Conservation (phyloP, 2,329 filamentous ascomycete species). For the Alternaria conjuncta region DNA sequence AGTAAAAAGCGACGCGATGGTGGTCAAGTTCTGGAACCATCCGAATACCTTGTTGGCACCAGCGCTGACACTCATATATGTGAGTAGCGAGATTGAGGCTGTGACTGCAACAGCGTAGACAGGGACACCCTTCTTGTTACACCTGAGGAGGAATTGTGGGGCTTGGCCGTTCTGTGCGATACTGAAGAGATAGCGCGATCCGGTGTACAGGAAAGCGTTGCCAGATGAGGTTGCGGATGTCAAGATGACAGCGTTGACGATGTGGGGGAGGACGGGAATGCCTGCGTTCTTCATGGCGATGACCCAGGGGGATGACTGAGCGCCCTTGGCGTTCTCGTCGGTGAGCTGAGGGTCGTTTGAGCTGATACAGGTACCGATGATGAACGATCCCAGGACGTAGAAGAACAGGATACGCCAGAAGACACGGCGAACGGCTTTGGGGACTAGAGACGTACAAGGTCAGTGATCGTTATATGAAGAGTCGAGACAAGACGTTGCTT, state of each 20-base stretch:
- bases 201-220: slow-evolving; percentile 68
- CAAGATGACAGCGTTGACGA: slow-evolving; percentile 79
- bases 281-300: slow-evolving; percentile 73
- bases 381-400: slow-evolving; percentile 59
- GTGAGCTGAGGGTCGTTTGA: slow-evolving; percentile 59
- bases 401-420: slow-evolving; percentile 64
- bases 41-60: slow-evolving; percentile 61
- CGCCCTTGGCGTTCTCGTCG: slow-evolving; percentile 50
- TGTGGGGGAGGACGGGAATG: slow-evolving; percentile 69
- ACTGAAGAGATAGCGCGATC: slow-evolving; percentile 60
- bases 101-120: slow-evolving; percentile 48
- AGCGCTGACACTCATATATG: slow-evolving; percentile 58
- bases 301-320: slow-evolving; percentile 54
- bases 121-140: slow-evolving; percentile 54
- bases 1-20: slow-evolving; percentile 60
- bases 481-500: slow-evolving; percentile 44
- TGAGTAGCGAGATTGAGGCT: slow-evolving; percentile 53
- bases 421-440: slow-evolving; percentile 61
- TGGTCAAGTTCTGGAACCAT: slow-evolving; percentile 76
- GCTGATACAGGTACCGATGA: slow-evolving; percentile 67
- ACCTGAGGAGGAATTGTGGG: slow-evolving; percentile 59
- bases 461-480: background rate
- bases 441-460: slow-evolving; percentile 39
- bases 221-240: slow-evolving; percentile 73
- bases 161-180: slow-evolving; percentile 60